Evolutionary conservation across 2,329 filamentous ascomycete species (phyloP), one percentile per base, ranked within the genome.

Genomic region (Neoscytalidium dimidiatum): DNA sequence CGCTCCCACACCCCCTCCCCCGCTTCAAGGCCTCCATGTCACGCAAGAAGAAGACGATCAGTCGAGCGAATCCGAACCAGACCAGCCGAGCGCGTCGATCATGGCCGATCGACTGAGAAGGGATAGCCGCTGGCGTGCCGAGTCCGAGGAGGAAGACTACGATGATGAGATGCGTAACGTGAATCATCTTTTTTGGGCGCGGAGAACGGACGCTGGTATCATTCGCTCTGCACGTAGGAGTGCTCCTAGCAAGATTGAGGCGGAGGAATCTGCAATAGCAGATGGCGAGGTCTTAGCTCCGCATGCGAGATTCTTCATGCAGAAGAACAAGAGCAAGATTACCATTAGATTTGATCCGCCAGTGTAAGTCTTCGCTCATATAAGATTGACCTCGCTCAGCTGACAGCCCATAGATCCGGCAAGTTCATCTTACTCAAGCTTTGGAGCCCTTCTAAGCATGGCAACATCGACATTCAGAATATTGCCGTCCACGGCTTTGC

Each of bases 391-490:
- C n/a, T n/a, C n/a, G 51, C 3, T 21, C 51, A 6, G 56, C 66
- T 67, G 58, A 67, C 38, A 21, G 7, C 26, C 13, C 44, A 33
- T 67, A 86, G 84, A 8, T 92, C 91, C 11, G 92, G 91, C 4
- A 86, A 92, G 64, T 96, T 91, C 75, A 90, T 98, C 61, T 79
- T 97, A 46, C 82, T 98, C 68, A 97, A 97, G 81, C 87, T 97
- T 75, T 97, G 92, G 91, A 93, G 89, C 71, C 90, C 91, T 1
- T 86, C 87, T 66, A 85, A 87, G 28, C 87, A 89, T 53, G 83
- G 86, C 3, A 96, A 96, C 71, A 96, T 97, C 68, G 93, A 97
- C 73, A 92, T 98, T 43, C 91, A 97, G 76, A 92, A 90, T 51
- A 89, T 97, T 26, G 85, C 93, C 65, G 91, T 89, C 1, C 89